Conservation (phyloP, 2,329 filamentous ascomycete genomes). For the Colletotrichum acutatum region DNA sequence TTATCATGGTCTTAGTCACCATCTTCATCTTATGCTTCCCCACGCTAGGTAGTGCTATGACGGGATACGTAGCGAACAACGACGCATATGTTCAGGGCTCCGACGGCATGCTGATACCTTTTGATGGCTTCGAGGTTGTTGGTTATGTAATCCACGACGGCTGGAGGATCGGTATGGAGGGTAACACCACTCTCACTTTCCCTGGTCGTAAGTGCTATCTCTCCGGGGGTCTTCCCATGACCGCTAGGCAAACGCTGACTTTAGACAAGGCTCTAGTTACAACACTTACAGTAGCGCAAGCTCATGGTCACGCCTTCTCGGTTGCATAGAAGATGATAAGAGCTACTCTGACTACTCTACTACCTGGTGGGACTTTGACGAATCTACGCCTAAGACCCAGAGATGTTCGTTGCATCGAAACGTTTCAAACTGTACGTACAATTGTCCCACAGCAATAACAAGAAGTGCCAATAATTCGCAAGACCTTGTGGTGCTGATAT, state of each 20-base stretch:
- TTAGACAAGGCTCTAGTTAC: not conserved
- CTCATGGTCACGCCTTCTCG: not conserved
- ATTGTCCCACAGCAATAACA: too few relatives aligned
- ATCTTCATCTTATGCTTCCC: constrained; percentile 42
- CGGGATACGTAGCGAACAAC: constrained; percentile 41
- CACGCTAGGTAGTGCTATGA: constrained; percentile 43
- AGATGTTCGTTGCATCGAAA: constrained; percentile 13
- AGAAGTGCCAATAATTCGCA: too few relatives aligned
- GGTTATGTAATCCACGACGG: constrained; percentile 41
- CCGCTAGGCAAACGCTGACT: not conserved
- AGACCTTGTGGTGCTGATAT: not conserved
- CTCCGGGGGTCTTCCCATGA: not conserved
- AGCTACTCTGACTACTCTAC: rapidly evolving
- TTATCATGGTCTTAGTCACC: constrained; percentile 40
- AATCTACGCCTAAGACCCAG: not conserved
- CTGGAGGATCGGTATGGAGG: constrained; percentile 34
- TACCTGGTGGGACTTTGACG: not conserved
- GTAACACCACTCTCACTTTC: constrained; percentile 31
- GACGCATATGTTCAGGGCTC: constrained; percentile 38
- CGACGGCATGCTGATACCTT: constrained; percentile 35
- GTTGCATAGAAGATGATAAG: not conserved
- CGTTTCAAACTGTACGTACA: constrained; percentile 1
- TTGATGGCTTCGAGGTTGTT: constrained; percentile 32
- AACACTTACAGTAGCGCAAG: not conserved
- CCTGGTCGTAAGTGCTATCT: not conserved